Evolutionary conservation across 106 monocot genomes (phyloP).

Genomic region (Platanthera zijinensis): DNA sequence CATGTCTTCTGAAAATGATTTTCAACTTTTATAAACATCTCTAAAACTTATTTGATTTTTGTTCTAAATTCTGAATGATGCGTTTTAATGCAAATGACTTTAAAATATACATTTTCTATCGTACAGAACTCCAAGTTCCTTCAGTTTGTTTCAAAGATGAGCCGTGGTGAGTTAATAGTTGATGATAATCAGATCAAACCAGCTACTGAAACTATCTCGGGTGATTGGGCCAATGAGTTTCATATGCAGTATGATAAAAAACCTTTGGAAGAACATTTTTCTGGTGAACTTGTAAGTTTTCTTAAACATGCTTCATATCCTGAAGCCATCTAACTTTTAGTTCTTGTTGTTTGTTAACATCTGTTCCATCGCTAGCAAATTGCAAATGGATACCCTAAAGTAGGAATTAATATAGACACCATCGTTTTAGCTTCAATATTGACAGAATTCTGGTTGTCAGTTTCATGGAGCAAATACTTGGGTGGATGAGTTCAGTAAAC

Average conservation of each 20-base stretch:
- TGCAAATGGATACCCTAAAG: background rate
- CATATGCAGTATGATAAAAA: slow-evolving; percentile 56
- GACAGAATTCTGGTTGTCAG: slow-evolving; percentile 25
- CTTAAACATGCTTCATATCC: background rate
- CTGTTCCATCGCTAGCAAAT: too few species aligned
- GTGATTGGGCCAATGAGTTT: slow-evolving; percentile 87
- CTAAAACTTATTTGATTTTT: background rate
- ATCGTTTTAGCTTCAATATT: background rate
- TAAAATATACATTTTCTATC: slow-evolving; percentile 4
- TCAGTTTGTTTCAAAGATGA: slow-evolving; percentile 99
- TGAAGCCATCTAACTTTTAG: background rate
- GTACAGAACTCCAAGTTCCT: slow-evolving; percentile 92
- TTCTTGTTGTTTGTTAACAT: background rate
- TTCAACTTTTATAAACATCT: background rate
- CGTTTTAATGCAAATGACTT: background rate
- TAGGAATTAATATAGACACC: background rate
- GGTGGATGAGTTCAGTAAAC: slow-evolving; percentile 68
- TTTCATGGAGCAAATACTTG: slow-evolving; percentile 60
- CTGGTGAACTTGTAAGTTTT: slow-evolving; percentile 47
- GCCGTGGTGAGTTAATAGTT: slow-evolving; percentile 91
- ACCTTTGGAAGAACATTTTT: slow-evolving; percentile 82
- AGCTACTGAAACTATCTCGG: slow-evolving; percentile 29
- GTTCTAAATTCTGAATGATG: background rate
- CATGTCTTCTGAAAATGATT: background rate
- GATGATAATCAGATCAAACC: slow-evolving; percentile 96